phyloP scores from a whole-genome alignment of 768 basidiomycete genomes.

The Hebeloma cylindrosporum region DNA sequence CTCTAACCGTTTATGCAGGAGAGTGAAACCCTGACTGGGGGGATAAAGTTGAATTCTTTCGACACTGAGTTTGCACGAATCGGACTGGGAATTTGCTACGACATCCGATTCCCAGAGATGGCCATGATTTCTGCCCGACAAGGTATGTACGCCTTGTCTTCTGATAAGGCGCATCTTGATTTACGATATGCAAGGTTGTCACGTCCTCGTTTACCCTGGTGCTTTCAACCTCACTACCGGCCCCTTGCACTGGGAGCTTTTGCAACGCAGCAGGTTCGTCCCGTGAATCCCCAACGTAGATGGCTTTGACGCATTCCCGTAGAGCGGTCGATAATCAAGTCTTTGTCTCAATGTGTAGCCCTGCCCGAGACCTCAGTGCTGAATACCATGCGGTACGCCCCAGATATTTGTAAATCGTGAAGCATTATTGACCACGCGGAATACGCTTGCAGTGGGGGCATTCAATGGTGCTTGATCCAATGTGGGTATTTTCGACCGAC shows the following conservation, averaged over 20 bases:
- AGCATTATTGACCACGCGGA: too few species aligned
- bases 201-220: conserved; percentile 86
- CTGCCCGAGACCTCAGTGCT: conserved; percentile 80
- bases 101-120: conserved; percentile 92
- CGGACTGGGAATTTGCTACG: conserved; percentile 95
- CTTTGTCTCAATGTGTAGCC: conserved; percentile 95
- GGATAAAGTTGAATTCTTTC: conserved; percentile 71
- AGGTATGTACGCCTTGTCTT: conserved; percentile 45
- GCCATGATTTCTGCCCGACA: conserved; percentile 86
- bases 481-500: conserved; percentile 47
- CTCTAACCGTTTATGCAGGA: conserved; percentile 49
- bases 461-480: conserved; percentile 87
- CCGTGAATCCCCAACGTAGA: background rate
- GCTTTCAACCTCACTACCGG: conserved; percentile 98
- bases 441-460: conserved; percentile 75
- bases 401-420: background rate
- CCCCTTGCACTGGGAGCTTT: conserved; percentile 92
- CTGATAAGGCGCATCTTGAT: background rate
- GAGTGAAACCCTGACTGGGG: conserved; percentile 83
- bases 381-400: conserved; percentile 82
- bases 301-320: conserved; percentile 7
- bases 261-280: conserved; percentile 79
- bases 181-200: conserved; percentile 61
- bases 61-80: conserved; percentile 98
- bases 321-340: conserved; percentile 97